Conservation (phyloP, 2,329 filamentous ascomycete genomes). For the Torrubiella hemipterigena region DNA sequence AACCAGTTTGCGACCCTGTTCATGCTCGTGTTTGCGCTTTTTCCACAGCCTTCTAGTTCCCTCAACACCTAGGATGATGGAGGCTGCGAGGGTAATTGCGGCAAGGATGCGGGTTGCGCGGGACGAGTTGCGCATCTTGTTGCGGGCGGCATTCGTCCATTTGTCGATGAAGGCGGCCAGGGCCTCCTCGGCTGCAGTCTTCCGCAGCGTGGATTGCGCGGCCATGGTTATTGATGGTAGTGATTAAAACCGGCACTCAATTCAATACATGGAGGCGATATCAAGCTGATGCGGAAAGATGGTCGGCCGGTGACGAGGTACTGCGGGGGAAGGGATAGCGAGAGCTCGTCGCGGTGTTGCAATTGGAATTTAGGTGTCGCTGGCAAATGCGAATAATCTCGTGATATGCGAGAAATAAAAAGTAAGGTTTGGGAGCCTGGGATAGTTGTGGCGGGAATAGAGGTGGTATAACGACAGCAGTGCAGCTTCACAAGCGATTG, state of each 20-base stretch:
- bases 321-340: too few relatives aligned
- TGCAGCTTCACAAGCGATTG: too few relatives aligned
- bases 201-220: slow-evolving; percentile 71
- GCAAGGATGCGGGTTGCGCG: slow-evolving; percentile 62
- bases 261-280: too few relatives aligned
- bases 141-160: slow-evolving; percentile 40
- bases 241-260: too few relatives aligned
- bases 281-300: too few relatives aligned
- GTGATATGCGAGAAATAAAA: not conserved
- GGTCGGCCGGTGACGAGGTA: too few relatives aligned
- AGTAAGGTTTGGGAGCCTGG: not conserved
- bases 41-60: slow-evolving; percentile 71
- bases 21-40: slow-evolving; percentile 61
- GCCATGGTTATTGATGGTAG: slow-evolving; percentile 71
- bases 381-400: not conserved
- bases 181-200: slow-evolving; percentile 52
- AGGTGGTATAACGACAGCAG: not conserved
- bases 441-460: not conserved
- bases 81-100: slow-evolving; percentile 61
- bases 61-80: slow-evolving; percentile 69
- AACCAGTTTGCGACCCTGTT: slow-evolving; percentile 70
- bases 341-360: too few relatives aligned
- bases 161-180: slow-evolving; percentile 51
- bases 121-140: slow-evolving; percentile 51
- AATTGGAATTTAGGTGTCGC: too few relatives aligned